These are phyloP conservation scores for Saccharum hybrid DNA, from an alignment of 202 grass and related monocot genomes.

Conservation along the genomic window DNA sequence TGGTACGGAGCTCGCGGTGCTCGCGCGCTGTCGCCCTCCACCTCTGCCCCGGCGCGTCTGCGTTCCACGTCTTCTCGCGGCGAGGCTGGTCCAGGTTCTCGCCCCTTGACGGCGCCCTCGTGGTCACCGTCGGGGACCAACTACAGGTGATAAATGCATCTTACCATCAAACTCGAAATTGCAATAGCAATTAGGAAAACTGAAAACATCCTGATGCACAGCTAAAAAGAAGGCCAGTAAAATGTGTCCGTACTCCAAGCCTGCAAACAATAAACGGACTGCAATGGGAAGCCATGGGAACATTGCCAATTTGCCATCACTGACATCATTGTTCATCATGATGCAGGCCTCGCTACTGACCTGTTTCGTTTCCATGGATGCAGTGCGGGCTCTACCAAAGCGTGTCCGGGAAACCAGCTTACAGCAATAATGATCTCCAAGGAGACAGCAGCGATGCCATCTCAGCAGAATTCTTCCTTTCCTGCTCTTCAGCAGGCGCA, in stretches of 20 bases:
- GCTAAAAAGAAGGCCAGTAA: background rate
- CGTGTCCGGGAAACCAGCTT: constrained; percentile 56
- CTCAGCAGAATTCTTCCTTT: constrained; percentile 49
- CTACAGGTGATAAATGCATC: constrained; percentile 55
- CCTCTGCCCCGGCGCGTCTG: constrained; percentile 50
- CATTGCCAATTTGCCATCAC: background rate
- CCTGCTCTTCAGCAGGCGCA: background rate
- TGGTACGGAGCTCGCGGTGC: constrained; percentile 51
- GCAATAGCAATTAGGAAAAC: background rate
- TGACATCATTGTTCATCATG: background rate
- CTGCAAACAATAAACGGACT: background rate
- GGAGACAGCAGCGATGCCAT: constrained; percentile 4
- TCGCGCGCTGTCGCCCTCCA: constrained; percentile 51
- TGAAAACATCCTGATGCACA: background rate
- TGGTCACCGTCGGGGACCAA: constrained; percentile 72
- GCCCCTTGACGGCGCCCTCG: constrained; percentile 46
- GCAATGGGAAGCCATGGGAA: background rate
- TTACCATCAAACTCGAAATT: constrained; percentile 4
- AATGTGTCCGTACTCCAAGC: background rate
- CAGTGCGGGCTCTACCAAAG: constrained; percentile 60
- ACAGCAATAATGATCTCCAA: constrained; percentile 21
- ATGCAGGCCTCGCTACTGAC: constrained; percentile 1
- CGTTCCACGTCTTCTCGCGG: constrained; percentile 60
- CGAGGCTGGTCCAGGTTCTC: constrained; percentile 62
- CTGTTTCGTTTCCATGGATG: constrained; percentile 1